Evolutionary conservation across 129 eudicot species (phyloP), one percentile per base, ranked within the genome.

Genomic region (Deinandra increscens): DNA sequence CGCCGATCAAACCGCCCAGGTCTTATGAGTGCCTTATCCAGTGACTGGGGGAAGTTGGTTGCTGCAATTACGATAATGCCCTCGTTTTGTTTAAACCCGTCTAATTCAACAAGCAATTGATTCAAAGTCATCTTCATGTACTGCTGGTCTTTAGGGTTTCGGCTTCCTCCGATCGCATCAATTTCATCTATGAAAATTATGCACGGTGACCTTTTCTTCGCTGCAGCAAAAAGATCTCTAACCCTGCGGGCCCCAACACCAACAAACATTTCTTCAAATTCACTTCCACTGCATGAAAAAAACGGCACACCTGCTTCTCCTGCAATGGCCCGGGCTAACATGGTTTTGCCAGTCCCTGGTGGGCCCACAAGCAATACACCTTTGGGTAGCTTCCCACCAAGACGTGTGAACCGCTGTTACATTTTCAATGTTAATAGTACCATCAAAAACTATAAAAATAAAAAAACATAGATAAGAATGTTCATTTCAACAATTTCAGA

Each of bases 251-350:
- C 99, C 44, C 99, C 99, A 68, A 93, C 97, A 60, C 99, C 99
- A 58, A 93, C 97, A 85, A 93, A 89, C 99, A 93, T 93, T 77
- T 93, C 99, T 70, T 89, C 99, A 70, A 93, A 93, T 79, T 93
- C 99, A 66, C 95, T 87, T 39, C 99, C 99, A 55, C 95, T 87
- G 77, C 97, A 89, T 33, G 97, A 89, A 69, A 93, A 93, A 64
- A 93, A 93, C 1, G 99, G 97, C 9, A 93, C 99, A 14, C 93
- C 99, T 12, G 97, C 97, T 83, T 93, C 99, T 54, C 99, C 99
- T 4, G 99, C 97, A 77, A 93, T 93, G 23, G 99, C 99, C 66
- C 96, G 78, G 45, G 99, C 99, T 59, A 93, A 69, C 99, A 93
- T 89, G 45, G 99, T 93, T 80, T 93, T 93, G 5, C 99, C 99